These are phyloP conservation scores for Lizanozyma gosingica DNA, from an alignment of 1,139 yeast species.

Conservation along the genomic window DNA sequence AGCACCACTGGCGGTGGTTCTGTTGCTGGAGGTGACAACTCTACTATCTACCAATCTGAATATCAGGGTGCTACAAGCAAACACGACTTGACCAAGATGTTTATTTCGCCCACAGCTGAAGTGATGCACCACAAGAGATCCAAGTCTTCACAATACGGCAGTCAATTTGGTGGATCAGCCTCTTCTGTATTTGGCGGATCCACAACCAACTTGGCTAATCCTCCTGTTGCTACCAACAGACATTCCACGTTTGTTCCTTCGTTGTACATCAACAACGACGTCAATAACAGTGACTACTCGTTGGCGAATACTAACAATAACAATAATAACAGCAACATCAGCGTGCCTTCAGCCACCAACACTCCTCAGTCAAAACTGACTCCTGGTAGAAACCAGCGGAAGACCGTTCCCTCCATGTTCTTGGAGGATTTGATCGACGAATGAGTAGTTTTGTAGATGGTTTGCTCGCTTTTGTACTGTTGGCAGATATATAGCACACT, in stretches of 20 bases:
- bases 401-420: slow-evolving; percentile 46
- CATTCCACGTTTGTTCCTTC: slow-evolving; percentile 27
- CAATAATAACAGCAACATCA: slow-evolving; percentile 10
- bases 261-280: slow-evolving; percentile 28
- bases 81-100: slow-evolving; percentile 44
- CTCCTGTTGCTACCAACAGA: slow-evolving; percentile 20
- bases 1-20: slow-evolving; percentile 12
- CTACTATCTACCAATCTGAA: slow-evolving; percentile 30
- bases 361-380: not conserved
- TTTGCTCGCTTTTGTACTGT: too few relatives aligned
- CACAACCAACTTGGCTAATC: slow-evolving; percentile 16
- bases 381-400: slow-evolving; percentile 13
- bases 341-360: slow-evolving; percentile 6
- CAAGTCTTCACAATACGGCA: slow-evolving; percentile 14
- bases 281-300: slow-evolving; percentile 15
- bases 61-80: slow-evolving; percentile 20
- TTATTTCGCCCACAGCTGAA: slow-evolving; percentile 75
- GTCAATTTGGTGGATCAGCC: slow-evolving; percentile 11
- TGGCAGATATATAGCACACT: too few relatives aligned
- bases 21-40: slow-evolving; percentile 25
- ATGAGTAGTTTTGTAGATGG: too few relatives aligned
- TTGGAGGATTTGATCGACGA: slow-evolving; percentile 46
- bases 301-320: slow-evolving; percentile 8
- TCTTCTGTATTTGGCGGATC: slow-evolving; percentile 19
- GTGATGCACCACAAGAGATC: slow-evolving; percentile 43